These are phyloP conservation scores for Odonthalia washingtoniensis DNA, from an alignment of 31 red algal species.

Conservation along the genomic window DNA sequence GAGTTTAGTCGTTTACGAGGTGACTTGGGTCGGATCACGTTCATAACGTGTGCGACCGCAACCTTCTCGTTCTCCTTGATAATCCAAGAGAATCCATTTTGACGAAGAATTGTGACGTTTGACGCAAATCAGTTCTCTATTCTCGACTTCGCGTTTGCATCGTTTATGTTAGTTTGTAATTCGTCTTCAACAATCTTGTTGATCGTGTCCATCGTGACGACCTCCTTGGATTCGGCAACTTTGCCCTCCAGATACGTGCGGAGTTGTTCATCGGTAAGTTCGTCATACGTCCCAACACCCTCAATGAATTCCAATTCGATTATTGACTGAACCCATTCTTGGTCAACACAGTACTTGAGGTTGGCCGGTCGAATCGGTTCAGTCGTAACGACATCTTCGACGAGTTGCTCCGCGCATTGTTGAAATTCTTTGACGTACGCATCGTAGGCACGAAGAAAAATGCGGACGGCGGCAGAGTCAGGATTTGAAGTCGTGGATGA, in stretches of 20 bases:
- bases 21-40: not conserved
- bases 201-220: not conserved
- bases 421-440: constrained; percentile 13
- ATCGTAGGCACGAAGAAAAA: not conserved
- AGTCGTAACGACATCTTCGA: not conserved
- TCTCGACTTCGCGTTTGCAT: not conserved
- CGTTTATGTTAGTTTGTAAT: not conserved
- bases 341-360: constrained; percentile 14
- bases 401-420: no score
- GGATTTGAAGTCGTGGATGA: no score
- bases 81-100: not conserved
- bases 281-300: not conserved
- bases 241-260: not conserved
- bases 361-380: constrained; percentile 6
- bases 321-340: constrained; percentile 18
- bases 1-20: not conserved
- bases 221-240: not conserved
- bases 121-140: not conserved
- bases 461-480: constrained; percentile 8
- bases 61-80: not conserved
- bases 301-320: constrained; percentile 4
- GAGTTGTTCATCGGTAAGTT: not conserved
- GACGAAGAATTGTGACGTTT: not conserved
- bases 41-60: not conserved
- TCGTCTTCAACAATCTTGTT: constrained; percentile 2